A percentile compares a stretch with the other conserved stretches of the same genome.
Conservation (phyloP, 495 filamentous ascomycete genomes). For the Penicillium paradoxum region DNA sequence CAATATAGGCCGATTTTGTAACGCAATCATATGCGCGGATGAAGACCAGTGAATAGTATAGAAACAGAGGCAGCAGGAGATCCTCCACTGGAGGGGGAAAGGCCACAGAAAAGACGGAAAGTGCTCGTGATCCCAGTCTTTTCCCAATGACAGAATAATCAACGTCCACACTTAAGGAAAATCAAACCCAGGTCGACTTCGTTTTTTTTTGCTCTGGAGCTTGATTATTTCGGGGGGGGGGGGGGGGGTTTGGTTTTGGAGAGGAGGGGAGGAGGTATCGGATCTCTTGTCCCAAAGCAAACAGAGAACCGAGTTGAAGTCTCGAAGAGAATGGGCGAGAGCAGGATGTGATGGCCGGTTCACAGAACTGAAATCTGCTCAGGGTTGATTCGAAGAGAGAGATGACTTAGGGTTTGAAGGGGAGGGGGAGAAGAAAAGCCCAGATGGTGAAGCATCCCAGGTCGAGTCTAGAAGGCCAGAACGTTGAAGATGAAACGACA, state of each 20-base stretch:
- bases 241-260: too few relatives aligned
- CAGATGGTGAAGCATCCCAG: not conserved
- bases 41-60: constrained; percentile 3
- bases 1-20: constrained; percentile 44
- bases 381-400: not conserved
- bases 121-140: constrained; percentile 12
- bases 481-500: constrained; percentile 4
- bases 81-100: not conserved
- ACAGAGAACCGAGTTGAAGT: too few relatives aligned
- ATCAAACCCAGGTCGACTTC: not conserved
- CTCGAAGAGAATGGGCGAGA: not conserved
- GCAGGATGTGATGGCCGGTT: not conserved
- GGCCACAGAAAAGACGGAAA: not conserved
- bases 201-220: not conserved
- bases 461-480: not conserved
- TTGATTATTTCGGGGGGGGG: not conserved
- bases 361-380: not conserved
- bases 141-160: constrained; percentile 5
- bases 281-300: too few relatives aligned
- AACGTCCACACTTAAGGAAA: not conserved
- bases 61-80: not conserved
- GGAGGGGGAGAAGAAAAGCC: not conserved
- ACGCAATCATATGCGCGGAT: constrained; percentile 50
- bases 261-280: too few relatives aligned
- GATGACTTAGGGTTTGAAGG: not conserved